Percentiles rank a stretch among this genome's conserved stretches.
phyloP scores from a whole-genome alignment of 768 basidiomycete genomes.

The Mrakia hoshinonis region DNA sequence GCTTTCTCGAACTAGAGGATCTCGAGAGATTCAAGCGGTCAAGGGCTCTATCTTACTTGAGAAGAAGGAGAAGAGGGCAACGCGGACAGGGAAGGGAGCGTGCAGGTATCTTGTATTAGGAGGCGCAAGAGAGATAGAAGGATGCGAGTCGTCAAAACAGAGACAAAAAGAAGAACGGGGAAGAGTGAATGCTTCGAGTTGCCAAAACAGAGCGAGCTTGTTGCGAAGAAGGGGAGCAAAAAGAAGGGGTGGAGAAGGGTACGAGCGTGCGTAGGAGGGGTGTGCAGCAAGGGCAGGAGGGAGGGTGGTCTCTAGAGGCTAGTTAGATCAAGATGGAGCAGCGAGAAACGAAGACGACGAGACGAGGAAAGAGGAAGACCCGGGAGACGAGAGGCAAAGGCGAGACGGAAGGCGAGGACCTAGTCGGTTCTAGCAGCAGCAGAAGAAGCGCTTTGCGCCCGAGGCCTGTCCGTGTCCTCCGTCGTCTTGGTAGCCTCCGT shows the following conservation, averaged over 20 bases:
- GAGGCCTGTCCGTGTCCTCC: constrained; percentile 17
- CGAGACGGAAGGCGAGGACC: neutral
- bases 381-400: neutral
- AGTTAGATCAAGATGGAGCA: neutral
- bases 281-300: neutral
- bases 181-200: neutral
- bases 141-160: neutral
- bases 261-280: neutral
- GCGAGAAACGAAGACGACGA: neutral
- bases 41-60: too few species aligned
- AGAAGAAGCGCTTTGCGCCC: constrained; percentile 24
- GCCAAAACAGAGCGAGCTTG: neutral
- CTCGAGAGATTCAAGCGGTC: too few species aligned
- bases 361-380: neutral
- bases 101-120: neutral
- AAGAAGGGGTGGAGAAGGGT: neutral
- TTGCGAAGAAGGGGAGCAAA: neutral
- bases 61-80: neutral
- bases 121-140: neutral
- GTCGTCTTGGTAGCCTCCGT: constrained; percentile 29
- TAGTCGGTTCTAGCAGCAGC: constrained; percentile 23
- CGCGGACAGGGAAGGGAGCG: neutral
- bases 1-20: too few species aligned
- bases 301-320: neutral
- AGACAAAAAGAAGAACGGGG: neutral